Evolutionary conservation across 768 basidiomycete species (phyloP).

Genomic region (Porphyrellus cyaneotinctus): DNA sequence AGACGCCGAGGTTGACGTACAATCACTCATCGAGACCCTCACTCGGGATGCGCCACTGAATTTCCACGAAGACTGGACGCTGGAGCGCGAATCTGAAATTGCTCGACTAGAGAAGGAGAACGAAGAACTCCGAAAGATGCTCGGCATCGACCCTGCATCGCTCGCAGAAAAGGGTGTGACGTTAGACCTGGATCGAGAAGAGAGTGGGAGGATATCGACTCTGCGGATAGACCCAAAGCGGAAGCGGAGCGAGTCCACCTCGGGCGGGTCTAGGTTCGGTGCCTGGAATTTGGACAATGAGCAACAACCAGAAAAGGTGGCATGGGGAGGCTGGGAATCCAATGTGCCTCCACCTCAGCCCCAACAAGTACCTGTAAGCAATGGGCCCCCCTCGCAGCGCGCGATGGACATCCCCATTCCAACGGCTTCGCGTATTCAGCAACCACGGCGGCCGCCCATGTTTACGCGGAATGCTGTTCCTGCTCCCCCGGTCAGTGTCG

Average conservation of each 20-base stretch:
- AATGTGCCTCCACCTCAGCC: slow-evolving; percentile 28
- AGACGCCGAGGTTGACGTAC: slow-evolving; percentile 40
- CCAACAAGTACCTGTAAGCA: slow-evolving; percentile 23
- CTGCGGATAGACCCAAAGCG: slow-evolving; percentile 19
- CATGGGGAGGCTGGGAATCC: slow-evolving; percentile 29
- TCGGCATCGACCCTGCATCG: slow-evolving; percentile 66
- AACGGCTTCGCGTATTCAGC: slow-evolving; percentile 46
- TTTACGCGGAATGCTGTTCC: slow-evolving; percentile 39
- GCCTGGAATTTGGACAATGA: slow-evolving; percentile 32
- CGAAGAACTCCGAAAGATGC: slow-evolving; percentile 62
- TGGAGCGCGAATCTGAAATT: slow-evolving; percentile 87
- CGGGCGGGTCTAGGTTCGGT: slow-evolving; percentile 20
- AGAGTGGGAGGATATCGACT: slow-evolving; percentile 35
- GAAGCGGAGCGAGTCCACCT: slow-evolving; percentile 27
- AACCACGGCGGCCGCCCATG: slow-evolving; percentile 55
- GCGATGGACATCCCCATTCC: slow-evolving; percentile 46
- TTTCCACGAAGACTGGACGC: slow-evolving; percentile 72
- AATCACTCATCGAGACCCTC: slow-evolving; percentile 41
- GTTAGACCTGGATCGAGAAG: slow-evolving; percentile 45
- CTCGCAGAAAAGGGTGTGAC: slow-evolving; percentile 51
- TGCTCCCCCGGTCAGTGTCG: slow-evolving; percentile 32
- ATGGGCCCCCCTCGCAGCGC: slow-evolving; percentile 39
- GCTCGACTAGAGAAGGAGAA: slow-evolving; percentile 81
- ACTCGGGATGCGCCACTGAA: slow-evolving; percentile 37
- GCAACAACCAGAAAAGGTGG: slow-evolving; percentile 20